Percentiles rank a stretch among this genome's conserved stretches.
These are phyloP conservation scores for Fusarium sp. DNA, from an alignment of 2,329 filamentous ascomycete species.

Conservation along the genomic window DNA sequence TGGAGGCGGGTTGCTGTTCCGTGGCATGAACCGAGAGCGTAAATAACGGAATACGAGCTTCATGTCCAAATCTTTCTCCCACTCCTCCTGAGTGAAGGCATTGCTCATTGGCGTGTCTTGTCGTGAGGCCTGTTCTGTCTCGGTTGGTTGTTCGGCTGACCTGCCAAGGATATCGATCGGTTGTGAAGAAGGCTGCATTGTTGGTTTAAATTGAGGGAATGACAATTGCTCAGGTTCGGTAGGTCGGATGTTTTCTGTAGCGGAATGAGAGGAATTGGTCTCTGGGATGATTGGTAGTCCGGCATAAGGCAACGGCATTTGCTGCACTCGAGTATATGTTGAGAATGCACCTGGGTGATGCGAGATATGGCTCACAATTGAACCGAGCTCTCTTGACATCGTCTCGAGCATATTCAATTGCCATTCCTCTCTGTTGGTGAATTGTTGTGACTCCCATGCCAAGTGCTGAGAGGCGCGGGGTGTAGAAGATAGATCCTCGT, in stretches of 20 bases:
- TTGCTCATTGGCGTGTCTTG: slow-evolving; percentile 45
- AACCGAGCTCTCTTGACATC: slow-evolving; percentile 86
- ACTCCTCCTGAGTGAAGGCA: slow-evolving; percentile 78
- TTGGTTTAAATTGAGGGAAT: slow-evolving; percentile 60
- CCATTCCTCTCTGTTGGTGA: slow-evolving; percentile 65
- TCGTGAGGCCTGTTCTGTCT: slow-evolving; percentile 33
- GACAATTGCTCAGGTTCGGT: slow-evolving; percentile 38
- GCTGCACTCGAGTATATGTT: slow-evolving; percentile 76
- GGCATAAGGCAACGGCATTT: slow-evolving; percentile 78
- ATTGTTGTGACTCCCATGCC: slow-evolving; percentile 44
- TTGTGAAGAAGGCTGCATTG: slow-evolving; percentile 53
- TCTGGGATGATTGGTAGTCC: slow-evolving; percentile 76
- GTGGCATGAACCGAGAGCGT: slow-evolving; percentile 75
- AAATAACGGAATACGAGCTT: slow-evolving; percentile 92
- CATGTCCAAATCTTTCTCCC: slow-evolving; percentile 92
- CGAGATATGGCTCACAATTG: slow-evolving; percentile 83
- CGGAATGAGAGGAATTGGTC: slow-evolving; percentile 50
- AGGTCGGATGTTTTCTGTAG: slow-evolving; percentile 43
- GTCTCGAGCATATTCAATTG: slow-evolving; percentile 83
- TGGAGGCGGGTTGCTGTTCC: slow-evolving; percentile 55
- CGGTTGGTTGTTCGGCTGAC: slow-evolving; percentile 36
- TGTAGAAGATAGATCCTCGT: slow-evolving; percentile 60
- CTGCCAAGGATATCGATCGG: slow-evolving; percentile 53
- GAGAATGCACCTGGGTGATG: slow-evolving; percentile 87
- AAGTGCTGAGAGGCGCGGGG: slow-evolving; percentile 56